Conservation (phyloP, 805 yeast species). For the Starmerella tilneyi region DNA sequence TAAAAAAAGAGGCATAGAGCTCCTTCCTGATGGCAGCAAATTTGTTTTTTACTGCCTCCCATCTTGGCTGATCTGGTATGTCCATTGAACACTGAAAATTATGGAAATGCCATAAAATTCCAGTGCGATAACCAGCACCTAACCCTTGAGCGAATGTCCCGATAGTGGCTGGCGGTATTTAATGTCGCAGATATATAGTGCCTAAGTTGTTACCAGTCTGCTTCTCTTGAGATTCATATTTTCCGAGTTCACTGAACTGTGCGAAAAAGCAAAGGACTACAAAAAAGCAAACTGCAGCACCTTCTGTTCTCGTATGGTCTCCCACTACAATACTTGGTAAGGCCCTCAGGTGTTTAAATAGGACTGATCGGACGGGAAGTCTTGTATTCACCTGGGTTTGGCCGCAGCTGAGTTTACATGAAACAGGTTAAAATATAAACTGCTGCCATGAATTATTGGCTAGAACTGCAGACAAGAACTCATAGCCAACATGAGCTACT, state of each 20-base stretch:
- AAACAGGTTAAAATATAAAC: neutral
- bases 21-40: neutral
- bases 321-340: slow-evolving; percentile 10
- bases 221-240: too few species aligned
- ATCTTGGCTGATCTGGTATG: neutral
- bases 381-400: slow-evolving; percentile 10
- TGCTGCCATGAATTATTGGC: too few species aligned
- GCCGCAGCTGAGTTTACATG: slow-evolving; percentile 1
- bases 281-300: slow-evolving; percentile 6
- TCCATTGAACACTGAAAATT: neutral
- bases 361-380: slow-evolving; percentile 11
- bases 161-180: too few species aligned
- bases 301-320: slow-evolving; percentile 11
- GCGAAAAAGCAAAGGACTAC: too few species aligned
- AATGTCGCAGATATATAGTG: too few species aligned
- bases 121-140: neutral
- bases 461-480: too few species aligned
- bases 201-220: too few species aligned
- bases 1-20: slow-evolving; percentile 37
- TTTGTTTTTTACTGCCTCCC: neutral
- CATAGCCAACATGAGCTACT: too few species aligned
- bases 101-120: neutral
- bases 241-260: too few species aligned
- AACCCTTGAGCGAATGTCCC: neutral
- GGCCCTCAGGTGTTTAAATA: slow-evolving; percentile 11